A percentile compares a stretch with the other conserved stretches of the same genome.
phyloP scores from a whole-genome alignment of 1,284 basidiomycete genomes.

The Takashimella koratensis region DNA sequence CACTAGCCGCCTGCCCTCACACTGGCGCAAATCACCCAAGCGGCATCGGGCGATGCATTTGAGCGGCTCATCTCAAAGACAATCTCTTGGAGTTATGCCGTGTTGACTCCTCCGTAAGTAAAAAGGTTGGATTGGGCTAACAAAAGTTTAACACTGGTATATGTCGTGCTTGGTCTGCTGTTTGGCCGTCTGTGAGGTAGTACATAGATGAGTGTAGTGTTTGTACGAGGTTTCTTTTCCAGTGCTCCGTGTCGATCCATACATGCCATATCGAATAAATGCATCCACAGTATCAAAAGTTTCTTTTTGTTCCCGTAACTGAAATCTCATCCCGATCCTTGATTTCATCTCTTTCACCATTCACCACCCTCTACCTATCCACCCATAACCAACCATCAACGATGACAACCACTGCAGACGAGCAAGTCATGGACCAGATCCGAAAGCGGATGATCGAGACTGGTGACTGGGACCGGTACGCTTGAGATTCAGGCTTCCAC shows the following conservation, averaged over 20 bases:
- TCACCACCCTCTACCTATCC: no score
- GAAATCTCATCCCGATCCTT: no score
- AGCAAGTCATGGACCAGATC: slow-evolving; percentile 34
- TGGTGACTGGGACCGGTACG: slow-evolving; percentile 46
- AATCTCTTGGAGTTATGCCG: slow-evolving; percentile 50
- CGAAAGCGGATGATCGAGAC: slow-evolving; percentile 39
- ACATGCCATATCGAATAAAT: no score
- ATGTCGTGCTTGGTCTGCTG: slow-evolving; percentile 66
- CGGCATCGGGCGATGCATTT: slow-evolving; percentile 80
- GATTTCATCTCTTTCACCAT: no score
- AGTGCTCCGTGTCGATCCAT: no score
- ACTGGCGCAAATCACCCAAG: slow-evolving; percentile 72
- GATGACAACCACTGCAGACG: slow-evolving; percentile 18
- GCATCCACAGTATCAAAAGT: no score
- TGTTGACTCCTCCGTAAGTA: slow-evolving; percentile 76
- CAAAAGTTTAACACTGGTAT: slow-evolving; percentile 59
- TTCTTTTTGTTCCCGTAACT: no score
- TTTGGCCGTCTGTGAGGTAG: slow-evolving; percentile 41
- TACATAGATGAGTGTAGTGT: no score
- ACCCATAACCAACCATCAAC: no score
- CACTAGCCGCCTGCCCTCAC: slow-evolving; percentile 48
- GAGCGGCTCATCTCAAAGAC: slow-evolving; percentile 72
- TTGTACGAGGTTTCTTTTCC: no score
- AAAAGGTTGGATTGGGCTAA: slow-evolving; percentile 32
- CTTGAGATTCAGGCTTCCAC: no score